phyloP scores from a whole-genome alignment of 139 green algal genomes.

The Volvox reticuliferus region DNA sequence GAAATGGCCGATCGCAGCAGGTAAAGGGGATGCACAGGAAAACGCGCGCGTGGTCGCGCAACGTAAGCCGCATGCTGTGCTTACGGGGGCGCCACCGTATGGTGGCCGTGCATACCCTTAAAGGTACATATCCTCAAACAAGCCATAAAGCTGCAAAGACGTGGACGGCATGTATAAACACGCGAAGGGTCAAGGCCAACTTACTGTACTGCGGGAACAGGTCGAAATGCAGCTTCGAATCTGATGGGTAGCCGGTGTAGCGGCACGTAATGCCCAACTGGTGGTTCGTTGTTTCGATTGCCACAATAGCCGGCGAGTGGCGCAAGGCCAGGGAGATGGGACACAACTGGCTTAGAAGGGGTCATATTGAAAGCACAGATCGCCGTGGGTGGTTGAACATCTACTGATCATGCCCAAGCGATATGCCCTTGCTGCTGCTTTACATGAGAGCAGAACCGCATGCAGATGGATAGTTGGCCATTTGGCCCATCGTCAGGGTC shows the following conservation, averaged over 20 bases:
- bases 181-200: no score
- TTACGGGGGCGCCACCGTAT: not conserved
- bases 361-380: not conserved
- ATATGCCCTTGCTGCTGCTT: not conserved
- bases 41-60: no score
- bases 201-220: constrained; percentile 19
- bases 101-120: no score
- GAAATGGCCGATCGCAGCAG: no score
- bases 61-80: no score
- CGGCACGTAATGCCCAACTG: constrained; percentile 23
- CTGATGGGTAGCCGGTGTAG: not conserved
- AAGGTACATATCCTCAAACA: not conserved
- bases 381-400: not conserved
- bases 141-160: not conserved
- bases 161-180: no score
- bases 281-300: not conserved
- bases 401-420: not conserved
- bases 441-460: not conserved
- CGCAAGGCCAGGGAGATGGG: no score
- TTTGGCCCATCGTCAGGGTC: not conserved
- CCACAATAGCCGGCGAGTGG: no score
- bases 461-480: not conserved
- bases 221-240: not conserved
- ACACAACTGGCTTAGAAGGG: no score
- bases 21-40: no score